These are phyloP conservation scores for Bonia amplexicaulis DNA, from an alignment of 176 grass and related monocot genomes.

Conservation along the genomic window DNA sequence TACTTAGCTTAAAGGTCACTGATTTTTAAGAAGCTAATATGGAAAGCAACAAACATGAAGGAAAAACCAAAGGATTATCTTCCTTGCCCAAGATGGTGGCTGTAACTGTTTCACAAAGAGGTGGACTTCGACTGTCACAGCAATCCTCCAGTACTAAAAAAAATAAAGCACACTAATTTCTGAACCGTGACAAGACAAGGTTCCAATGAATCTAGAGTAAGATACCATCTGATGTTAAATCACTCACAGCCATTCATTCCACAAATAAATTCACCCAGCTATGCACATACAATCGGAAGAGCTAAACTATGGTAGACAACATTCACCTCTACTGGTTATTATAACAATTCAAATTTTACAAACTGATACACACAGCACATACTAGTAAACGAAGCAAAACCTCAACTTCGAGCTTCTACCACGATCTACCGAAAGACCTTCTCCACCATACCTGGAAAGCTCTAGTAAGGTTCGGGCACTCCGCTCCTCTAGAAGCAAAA, in stretches of 20 bases:
- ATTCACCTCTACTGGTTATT: constrained; percentile 23
- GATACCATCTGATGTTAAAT: background rate
- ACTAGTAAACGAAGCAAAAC: constrained; percentile 1
- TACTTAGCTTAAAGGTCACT: too few species aligned
- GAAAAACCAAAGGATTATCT: too few species aligned
- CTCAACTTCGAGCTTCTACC: background rate
- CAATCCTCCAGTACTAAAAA: too few species aligned
- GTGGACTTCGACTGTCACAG: too few species aligned
- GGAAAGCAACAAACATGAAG: too few species aligned
- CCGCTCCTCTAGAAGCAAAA: constrained; percentile 35
- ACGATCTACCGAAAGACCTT: constrained; percentile 56
- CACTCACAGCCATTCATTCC: constrained; percentile 1
- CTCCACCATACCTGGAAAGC: constrained; percentile 95
- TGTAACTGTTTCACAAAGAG: too few species aligned
- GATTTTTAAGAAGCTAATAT: too few species aligned
- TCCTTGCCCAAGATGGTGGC: too few species aligned
- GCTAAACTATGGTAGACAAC: constrained; percentile 25
- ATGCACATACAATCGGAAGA: constrained; percentile 10
- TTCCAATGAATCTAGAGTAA: background rate
- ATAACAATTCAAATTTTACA: constrained; percentile 30
- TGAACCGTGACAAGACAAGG: background rate
- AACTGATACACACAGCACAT: background rate
- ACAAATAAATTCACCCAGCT: constrained; percentile 21
- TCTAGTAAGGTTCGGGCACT: constrained; percentile 67
- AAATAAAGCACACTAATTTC: background rate